phyloP scores from a whole-genome alignment of 1,284 basidiomycete genomes.

The Anthracocystis setariae region DNA sequence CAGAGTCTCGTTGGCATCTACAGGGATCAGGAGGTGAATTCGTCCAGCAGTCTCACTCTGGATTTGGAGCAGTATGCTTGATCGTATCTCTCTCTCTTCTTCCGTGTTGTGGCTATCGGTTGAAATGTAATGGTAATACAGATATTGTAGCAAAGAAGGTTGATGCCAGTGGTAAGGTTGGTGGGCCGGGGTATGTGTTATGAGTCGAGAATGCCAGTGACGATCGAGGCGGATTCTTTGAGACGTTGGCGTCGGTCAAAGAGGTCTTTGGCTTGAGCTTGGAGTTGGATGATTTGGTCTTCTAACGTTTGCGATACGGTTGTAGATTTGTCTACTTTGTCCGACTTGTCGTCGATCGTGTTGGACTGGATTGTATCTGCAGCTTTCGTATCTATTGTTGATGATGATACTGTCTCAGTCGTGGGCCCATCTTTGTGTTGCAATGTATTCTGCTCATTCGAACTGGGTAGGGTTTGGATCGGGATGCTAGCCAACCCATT shows the following conservation, averaged over 20 bases:
- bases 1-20: conserved; percentile 92
- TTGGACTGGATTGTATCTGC: not conserved
- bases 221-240: conserved; percentile 31
- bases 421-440: not conserved
- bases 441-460: not conserved
- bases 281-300: conserved; percentile 8
- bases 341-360: not conserved
- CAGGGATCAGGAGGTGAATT: conserved; percentile 90
- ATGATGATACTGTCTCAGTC: not conserved
- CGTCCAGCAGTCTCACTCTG: conserved; percentile 85
- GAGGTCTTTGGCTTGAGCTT: conserved; percentile 29
- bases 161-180: too few relatives aligned
- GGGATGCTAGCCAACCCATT: conserved; percentile 36
- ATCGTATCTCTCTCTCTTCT: not conserved
- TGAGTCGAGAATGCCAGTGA: conserved; percentile 35
- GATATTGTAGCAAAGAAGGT: too few relatives aligned
- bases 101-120: too few relatives aligned
- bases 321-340: not conserved
- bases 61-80: conserved; percentile 74
- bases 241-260: conserved; percentile 34
- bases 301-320: conserved; percentile 2
- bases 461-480: conserved; percentile 1
- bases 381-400: not conserved
- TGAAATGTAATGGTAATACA: not conserved
- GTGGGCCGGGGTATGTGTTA: not conserved